Conservation (phyloP, 306 rosid species). For the Morella rubra region DNA sequence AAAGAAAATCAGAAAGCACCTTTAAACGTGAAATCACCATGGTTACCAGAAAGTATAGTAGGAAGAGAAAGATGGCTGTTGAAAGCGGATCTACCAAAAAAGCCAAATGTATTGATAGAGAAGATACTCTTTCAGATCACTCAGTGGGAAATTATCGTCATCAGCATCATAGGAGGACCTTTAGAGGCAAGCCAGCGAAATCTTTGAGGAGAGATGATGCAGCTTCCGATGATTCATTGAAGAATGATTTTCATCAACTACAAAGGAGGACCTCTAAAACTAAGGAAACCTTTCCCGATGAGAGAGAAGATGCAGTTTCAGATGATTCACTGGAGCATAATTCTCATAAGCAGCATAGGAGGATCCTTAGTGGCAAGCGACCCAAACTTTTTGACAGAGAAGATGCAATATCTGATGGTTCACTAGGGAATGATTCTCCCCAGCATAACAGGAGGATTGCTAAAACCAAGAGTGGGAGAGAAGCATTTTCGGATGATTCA, state of each 20-base stretch:
- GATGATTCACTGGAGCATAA: conserved; percentile 41
- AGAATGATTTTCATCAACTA: conserved; percentile 33
- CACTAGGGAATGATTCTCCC: conserved; percentile 29
- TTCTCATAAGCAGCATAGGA: conserved; percentile 24
- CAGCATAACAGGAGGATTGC: conserved; percentile 25
- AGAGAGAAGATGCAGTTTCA: conserved; percentile 32
- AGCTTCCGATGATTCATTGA: conserved; percentile 38
- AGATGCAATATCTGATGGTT: conserved; percentile 35
- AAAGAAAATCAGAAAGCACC: conserved; percentile 45
- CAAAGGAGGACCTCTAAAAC: conserved; percentile 1
- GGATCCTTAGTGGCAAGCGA: conserved; percentile 22
- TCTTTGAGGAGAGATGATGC: conserved; percentile 29
- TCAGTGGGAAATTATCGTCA: conserved; percentile 38
- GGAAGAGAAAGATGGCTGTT: conserved; percentile 69
- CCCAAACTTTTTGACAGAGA: conserved; percentile 18
- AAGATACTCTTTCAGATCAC: conserved; percentile 44
- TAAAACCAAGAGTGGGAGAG: conserved; percentile 37
- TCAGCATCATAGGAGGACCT: conserved; percentile 48
- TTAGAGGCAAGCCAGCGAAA: conserved; percentile 54
- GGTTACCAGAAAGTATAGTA: conserved; percentile 45
- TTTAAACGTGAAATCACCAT: conserved; percentile 36
- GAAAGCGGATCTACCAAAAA: conserved; percentile 50
- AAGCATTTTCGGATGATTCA: conserved; percentile 23
- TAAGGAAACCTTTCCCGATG: conserved; percentile 28
- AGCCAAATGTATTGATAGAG: conserved; percentile 45